Percentiles rank a stretch among this genome's conserved stretches.
Conservation (phyloP, 352 stramenopile genomes). For the Elongisporangium undulatum region DNA sequence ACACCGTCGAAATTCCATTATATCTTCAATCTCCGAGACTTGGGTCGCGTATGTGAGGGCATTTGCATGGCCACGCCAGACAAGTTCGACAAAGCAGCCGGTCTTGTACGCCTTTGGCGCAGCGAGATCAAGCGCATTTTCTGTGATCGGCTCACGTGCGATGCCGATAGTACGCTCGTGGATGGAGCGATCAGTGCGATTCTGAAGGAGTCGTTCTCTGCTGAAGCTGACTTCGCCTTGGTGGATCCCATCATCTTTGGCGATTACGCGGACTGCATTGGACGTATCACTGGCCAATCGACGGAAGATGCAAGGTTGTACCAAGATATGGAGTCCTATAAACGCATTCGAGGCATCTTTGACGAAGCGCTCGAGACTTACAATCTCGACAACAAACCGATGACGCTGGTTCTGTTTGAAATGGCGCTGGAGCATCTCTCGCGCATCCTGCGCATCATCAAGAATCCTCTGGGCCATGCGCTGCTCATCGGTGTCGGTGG, state of each 20-base stretch:
- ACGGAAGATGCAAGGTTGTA: conserved; percentile 90
- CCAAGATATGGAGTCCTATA: conserved; percentile 91
- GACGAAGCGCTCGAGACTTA: conserved; percentile 93
- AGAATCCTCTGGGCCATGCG: conserved; percentile 90
- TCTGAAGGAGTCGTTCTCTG: conserved; percentile 64
- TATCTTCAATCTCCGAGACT: conserved; percentile 96
- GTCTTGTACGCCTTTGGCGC: conserved; percentile 89
- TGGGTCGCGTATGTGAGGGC: conserved; percentile 93
- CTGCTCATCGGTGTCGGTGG: conserved; percentile 93
- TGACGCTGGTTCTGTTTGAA: conserved; percentile 95
- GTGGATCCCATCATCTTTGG: conserved; percentile 89
- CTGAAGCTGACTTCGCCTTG: conserved; percentile 62
- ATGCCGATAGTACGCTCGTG: conserved; percentile 82
- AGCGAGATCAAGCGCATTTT: conserved; percentile 94
- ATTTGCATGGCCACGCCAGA: conserved; percentile 92
- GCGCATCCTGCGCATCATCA: conserved; percentile 91
- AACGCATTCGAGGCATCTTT: conserved; percentile 89
- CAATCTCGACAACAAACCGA: conserved; percentile 93
- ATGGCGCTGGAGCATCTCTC: conserved; percentile 94
- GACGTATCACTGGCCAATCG: conserved; percentile 51
- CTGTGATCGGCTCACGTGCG: conserved; percentile 89
- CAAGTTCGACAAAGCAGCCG: conserved; percentile 59
- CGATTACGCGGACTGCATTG: conserved; percentile 89
- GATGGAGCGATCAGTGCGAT: conserved; percentile 72
- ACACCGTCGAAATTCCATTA: conserved; percentile 96